Evolutionary conservation across 2,329 filamentous ascomycete species (phyloP).

Genomic region (Graphilbum sp.): DNA sequence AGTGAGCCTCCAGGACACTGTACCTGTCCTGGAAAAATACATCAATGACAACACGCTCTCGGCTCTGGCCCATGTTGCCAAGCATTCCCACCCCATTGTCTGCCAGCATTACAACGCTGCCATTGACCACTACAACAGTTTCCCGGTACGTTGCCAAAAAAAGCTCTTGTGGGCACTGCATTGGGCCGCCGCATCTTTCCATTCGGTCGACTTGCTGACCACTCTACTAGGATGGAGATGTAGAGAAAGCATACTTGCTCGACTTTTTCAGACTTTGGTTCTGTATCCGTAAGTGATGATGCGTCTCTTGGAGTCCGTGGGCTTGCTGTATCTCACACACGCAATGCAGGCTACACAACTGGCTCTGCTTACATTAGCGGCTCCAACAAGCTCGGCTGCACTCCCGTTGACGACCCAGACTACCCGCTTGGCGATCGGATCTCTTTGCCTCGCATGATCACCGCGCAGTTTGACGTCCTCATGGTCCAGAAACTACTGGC

Average conservation of each 20-base stretch:
- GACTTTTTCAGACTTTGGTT: constrained; percentile 29
- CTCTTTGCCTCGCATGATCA: constrained; percentile 25
- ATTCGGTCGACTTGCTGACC: not conserved
- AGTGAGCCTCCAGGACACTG: constrained; percentile 2
- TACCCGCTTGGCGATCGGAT: constrained; percentile 21
- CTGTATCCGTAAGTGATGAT: constrained; percentile 23
- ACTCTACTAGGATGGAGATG: constrained; percentile 3
- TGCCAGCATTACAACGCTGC: constrained; percentile 9
- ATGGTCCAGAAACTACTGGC: constrained; percentile 20
- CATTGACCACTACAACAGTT: constrained; percentile 9
- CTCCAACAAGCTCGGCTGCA: constrained; percentile 23
- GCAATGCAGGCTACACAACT: constrained; percentile 23
- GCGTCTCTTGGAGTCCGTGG: not conserved
- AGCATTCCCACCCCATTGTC: constrained; percentile 2
- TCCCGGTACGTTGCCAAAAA: constrained; percentile 10
- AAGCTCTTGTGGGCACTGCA: too few species aligned
- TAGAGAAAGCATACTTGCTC: constrained; percentile 20
- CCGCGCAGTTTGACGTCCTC: constrained; percentile 29
- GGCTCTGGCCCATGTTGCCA: constrained; percentile 15
- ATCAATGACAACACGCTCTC: constrained; percentile 15
- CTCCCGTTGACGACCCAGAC: constrained; percentile 17
- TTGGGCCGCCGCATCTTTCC: not conserved
- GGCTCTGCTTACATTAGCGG: constrained; percentile 27
- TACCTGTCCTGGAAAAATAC: constrained; percentile 14
- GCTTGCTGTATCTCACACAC: too few species aligned